Conservation (phyloP, 345 rosid genomes). For the Corchorus capsularis region DNA sequence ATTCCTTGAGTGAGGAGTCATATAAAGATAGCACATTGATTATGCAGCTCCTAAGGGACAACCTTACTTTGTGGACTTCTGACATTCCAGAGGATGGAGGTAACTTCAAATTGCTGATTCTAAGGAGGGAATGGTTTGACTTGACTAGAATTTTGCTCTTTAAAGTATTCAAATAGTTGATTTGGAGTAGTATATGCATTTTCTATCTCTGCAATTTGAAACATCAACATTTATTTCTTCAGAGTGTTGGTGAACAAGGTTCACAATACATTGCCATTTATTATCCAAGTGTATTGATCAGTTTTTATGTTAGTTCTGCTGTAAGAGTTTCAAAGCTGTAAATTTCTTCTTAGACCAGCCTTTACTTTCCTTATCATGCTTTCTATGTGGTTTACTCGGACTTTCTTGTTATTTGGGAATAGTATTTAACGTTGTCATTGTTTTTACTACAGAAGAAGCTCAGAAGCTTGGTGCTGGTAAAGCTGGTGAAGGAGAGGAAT, state of each 20-base stretch:
- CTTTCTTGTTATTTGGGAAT: neutral
- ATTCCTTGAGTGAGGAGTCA: slow-evolving; percentile 66
- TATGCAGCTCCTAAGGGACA: slow-evolving; percentile 77
- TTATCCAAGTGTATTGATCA: neutral
- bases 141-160: neutral
- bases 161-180: neutral
- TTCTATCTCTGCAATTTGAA: neutral
- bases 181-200: neutral
- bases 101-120: slow-evolving; percentile 22
- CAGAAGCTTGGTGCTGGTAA: slow-evolving; percentile 50
- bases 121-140: neutral
- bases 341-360: no score
- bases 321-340: neutral
- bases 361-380: neutral
- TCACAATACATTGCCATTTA: neutral
- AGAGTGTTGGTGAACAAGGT: neutral
- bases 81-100: slow-evolving; percentile 75
- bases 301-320: neutral
- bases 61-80: slow-evolving; percentile 76
- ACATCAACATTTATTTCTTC: neutral
- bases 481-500: slow-evolving; percentile 43
- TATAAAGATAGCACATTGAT: slow-evolving; percentile 79
- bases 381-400: neutral
- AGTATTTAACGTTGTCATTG: neutral
- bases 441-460: slow-evolving; percentile 40